Evolutionary conservation across 179 eudicot genomes (phyloP).

Genomic region (Camellia oleifera): DNA sequence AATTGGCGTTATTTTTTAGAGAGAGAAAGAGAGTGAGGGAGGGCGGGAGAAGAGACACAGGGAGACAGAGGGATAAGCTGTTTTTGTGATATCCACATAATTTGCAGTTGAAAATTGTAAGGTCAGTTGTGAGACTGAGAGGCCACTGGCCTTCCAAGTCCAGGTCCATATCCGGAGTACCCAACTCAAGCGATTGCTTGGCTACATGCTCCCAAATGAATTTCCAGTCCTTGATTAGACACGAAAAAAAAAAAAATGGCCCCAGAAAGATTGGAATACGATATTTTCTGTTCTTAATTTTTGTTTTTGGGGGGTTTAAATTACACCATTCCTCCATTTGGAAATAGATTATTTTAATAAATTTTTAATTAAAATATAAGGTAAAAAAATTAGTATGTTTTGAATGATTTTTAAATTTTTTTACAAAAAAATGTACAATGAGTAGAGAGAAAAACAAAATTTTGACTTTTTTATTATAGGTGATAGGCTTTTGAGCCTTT

Average conservation of each 20-base stretch:
- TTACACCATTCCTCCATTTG: too few relatives aligned
- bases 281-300: too few relatives aligned
- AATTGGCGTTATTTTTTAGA: not conserved
- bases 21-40: not conserved
- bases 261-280: too few relatives aligned
- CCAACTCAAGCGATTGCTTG: not conserved
- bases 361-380: too few relatives aligned
- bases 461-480: too few relatives aligned
- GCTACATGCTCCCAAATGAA: not conserved
- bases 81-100: constrained; percentile 11
- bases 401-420: too few relatives aligned
- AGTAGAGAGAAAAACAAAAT: too few relatives aligned
- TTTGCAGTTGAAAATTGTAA: not conserved
- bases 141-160: not conserved
- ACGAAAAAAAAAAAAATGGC: too few relatives aligned
- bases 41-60: not conserved
- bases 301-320: not conserved
- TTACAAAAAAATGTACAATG: too few relatives aligned
- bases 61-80: constrained; percentile 9
- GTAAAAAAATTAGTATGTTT: too few relatives aligned
- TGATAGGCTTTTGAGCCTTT: too few relatives aligned
- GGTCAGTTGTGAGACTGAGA: not conserved
- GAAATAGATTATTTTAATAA: too few relatives aligned
- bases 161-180: not conserved
- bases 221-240: not conserved